Evolutionary conservation across 2,329 filamentous ascomycete species (phyloP).

Genomic region (Paraphoma sp.): DNA sequence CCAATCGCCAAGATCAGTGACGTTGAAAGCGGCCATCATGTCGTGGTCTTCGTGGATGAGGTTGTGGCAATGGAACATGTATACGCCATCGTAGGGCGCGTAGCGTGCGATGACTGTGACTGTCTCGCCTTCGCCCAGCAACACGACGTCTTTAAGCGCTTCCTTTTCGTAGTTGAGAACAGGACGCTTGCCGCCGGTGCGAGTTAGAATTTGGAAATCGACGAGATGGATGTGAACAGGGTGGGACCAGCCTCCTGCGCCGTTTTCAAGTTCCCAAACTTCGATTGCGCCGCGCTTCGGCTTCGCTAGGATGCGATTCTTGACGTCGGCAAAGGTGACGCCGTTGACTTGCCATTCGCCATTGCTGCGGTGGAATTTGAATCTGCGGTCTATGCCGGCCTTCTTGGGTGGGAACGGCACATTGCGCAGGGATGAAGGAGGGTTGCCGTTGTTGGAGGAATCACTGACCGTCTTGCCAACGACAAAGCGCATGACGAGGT

Average conservation of each 20-base stretch:
- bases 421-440: constrained; percentile 34
- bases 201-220: constrained; percentile 56
- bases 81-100: constrained; percentile 53
- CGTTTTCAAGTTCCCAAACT: constrained; percentile 54
- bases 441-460: constrained; percentile 31
- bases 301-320: constrained; percentile 46
- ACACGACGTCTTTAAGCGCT: constrained; percentile 64
- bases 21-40: constrained; percentile 52
- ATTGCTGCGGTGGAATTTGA: constrained; percentile 39
- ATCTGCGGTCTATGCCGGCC: constrained; percentile 37
- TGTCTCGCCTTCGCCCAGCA: constrained; percentile 56
- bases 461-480: constrained; percentile 48
- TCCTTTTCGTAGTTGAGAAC: constrained; percentile 59
- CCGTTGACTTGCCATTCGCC: constrained; percentile 50
- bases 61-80: constrained; percentile 54
- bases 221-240: constrained; percentile 66
- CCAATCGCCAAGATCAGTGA: constrained; percentile 35
- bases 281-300: constrained; percentile 44
- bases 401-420: constrained; percentile 43
- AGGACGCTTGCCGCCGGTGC: constrained; percentile 32
- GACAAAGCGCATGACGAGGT: constrained; percentile 52
- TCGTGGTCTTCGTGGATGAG: constrained; percentile 52
- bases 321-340: constrained; percentile 42
- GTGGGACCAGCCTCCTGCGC: constrained; percentile 59
- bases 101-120: constrained; percentile 30